phyloP scores from a whole-genome alignment of 306 rosid species.

The Lotus japonicus region DNA sequence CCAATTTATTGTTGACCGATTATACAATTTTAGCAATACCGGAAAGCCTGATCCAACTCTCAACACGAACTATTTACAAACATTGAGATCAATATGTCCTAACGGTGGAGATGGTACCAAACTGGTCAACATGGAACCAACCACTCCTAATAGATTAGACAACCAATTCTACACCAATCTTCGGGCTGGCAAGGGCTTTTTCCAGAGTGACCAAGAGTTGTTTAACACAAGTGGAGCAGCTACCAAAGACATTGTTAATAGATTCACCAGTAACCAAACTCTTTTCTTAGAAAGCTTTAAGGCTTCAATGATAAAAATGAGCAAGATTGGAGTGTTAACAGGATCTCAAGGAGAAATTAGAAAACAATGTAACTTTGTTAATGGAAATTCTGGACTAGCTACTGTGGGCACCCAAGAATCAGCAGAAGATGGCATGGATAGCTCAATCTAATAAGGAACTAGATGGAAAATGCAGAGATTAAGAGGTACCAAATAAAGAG shows the following conservation, averaged over 20 bases:
- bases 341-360: conserved; percentile 23
- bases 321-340: conserved; percentile 22
- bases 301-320: conserved; percentile 33
- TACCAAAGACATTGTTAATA: conserved; percentile 18
- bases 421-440: not conserved
- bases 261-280: not conserved
- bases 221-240: conserved; percentile 26
- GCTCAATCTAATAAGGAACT: not conserved
- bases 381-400: not conserved
- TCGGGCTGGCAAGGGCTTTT: conserved; percentile 11
- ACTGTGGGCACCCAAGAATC: not conserved
- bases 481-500: not conserved
- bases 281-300: conserved; percentile 19
- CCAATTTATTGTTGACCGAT: not conserved
- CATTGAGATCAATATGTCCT: conserved; percentile 5
- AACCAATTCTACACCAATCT: conserved; percentile 28
- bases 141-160: conserved; percentile 25
- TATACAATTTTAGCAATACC: conserved; percentile 26
- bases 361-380: conserved; percentile 22
- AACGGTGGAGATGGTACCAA: not conserved
- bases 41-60: conserved; percentile 34
- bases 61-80: not conserved
- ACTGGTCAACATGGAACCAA: conserved; percentile 17
- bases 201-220: conserved; percentile 33
- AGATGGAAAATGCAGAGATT: not conserved